Evolutionary conservation across 768 basidiomycete genomes (phyloP).

Genomic region (Amanita muscaria): DNA sequence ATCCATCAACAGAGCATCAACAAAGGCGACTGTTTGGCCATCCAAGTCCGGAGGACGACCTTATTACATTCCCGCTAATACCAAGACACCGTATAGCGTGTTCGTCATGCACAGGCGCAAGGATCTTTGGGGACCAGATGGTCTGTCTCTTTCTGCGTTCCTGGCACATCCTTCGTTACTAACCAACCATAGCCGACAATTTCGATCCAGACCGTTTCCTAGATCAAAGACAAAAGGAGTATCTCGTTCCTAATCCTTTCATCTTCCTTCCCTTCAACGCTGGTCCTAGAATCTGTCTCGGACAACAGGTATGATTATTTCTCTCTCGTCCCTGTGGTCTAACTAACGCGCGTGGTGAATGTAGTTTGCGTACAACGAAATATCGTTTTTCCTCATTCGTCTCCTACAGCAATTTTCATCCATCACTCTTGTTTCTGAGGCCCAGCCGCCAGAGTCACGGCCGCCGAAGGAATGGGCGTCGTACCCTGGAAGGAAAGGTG

Average conservation of each 20-base stretch:
- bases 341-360: too few relatives aligned
- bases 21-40: constrained; percentile 23
- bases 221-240: constrained; percentile 45
- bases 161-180: too few relatives aligned
- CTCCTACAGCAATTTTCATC: constrained; percentile 40
- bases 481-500: constrained; percentile 21
- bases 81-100: constrained; percentile 22
- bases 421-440: constrained; percentile 29
- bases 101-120: constrained; percentile 33
- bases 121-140: constrained; percentile 54
- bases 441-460: constrained; percentile 24
- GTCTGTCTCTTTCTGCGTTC: constrained; percentile 25
- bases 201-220: constrained; percentile 65
- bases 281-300: constrained; percentile 57
- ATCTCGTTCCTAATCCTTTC: constrained; percentile 50
- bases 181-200: constrained; percentile 27
- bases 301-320: constrained; percentile 29
- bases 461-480: constrained; percentile 20
- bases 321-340: too few relatives aligned
- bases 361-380: constrained; percentile 52
- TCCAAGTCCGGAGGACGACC: constrained; percentile 21
- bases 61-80: constrained; percentile 28
- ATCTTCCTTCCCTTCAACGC: constrained; percentile 67
- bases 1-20: constrained; percentile 17
- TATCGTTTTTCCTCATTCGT: constrained; percentile 45